Percentiles rank a stretch among this genome's conserved stretches.
phyloP scores from a whole-genome alignment of 805 yeast genomes.

The Starmerella powellii region DNA sequence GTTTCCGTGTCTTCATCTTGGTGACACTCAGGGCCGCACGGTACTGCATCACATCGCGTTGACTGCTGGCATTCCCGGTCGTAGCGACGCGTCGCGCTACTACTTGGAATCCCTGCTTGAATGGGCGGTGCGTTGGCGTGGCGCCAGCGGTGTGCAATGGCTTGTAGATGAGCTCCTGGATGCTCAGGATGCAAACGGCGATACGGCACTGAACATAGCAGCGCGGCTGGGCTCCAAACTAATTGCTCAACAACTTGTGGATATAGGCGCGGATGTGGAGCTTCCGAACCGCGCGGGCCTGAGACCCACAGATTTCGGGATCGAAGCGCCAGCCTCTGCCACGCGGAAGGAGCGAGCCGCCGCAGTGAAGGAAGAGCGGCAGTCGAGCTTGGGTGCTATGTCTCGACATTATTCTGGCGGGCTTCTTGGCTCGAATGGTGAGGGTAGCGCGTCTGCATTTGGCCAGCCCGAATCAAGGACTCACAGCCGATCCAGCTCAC shows the following conservation, averaged over 20 bases:
- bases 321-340: constrained; percentile 31
- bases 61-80: constrained; percentile 64
- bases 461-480: not conserved
- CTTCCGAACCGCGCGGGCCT: constrained; percentile 77
- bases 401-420: too few relatives aligned
- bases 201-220: constrained; percentile 86
- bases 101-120: constrained; percentile 61
- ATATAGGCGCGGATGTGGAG: constrained; percentile 75
- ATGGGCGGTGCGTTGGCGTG: constrained; percentile 52
- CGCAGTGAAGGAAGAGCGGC: not conserved
- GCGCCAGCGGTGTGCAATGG: constrained; percentile 38
- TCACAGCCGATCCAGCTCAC: constrained; percentile 11
- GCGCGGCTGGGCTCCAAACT: constrained; percentile 76
- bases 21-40: constrained; percentile 63
- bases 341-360: not conserved
- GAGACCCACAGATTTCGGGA: constrained; percentile 77
- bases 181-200: constrained; percentile 86
- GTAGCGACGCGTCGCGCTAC: constrained; percentile 60
- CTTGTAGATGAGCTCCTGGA: constrained; percentile 63
- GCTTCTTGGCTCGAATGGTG: too few relatives aligned
- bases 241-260: constrained; percentile 67
- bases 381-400: too few relatives aligned
- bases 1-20: constrained; percentile 56
- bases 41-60: constrained; percentile 77
- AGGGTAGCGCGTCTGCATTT: too few relatives aligned